phyloP scores from a whole-genome alignment of 2,329 filamentous ascomycete species.

The Botrytis porri region DNA sequence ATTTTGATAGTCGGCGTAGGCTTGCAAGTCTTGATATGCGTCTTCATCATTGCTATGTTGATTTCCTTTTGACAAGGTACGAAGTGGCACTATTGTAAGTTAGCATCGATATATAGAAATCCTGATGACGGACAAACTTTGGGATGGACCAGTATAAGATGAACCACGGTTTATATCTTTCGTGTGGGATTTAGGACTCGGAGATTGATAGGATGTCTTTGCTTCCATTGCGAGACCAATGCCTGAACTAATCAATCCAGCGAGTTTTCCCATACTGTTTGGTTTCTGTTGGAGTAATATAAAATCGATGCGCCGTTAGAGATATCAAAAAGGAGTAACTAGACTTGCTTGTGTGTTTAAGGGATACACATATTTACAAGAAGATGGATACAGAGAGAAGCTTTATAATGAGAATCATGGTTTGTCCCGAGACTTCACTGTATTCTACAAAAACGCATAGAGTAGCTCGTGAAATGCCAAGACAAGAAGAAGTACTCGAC shows the following conservation, averaged over 20 bases:
- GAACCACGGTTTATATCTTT: neutral
- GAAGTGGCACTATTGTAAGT: neutral
- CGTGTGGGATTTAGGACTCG: neutral
- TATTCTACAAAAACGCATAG: no score
- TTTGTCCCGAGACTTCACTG: neutral
- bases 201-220: neutral
- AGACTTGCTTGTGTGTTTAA: neutral
- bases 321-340: neutral
- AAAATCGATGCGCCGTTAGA: accelerated
- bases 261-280: conserved; percentile 8
- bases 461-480: neutral
- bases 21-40: conserved; percentile 14
- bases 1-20: conserved; percentile 10
- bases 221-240: conserved; percentile 20
- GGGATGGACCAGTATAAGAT: neutral
- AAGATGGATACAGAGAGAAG: neutral
- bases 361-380: no score
- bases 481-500: neutral
- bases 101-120: neutral
- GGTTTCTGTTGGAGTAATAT: neutral
- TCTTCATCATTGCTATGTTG: neutral
- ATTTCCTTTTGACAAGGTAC: neutral
- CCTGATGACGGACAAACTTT: neutral
- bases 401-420: neutral
- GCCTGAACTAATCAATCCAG: conserved; percentile 12